Conservation (phyloP, 495 filamentous ascomycete species). For the Penicillium chermesinum region DNA sequence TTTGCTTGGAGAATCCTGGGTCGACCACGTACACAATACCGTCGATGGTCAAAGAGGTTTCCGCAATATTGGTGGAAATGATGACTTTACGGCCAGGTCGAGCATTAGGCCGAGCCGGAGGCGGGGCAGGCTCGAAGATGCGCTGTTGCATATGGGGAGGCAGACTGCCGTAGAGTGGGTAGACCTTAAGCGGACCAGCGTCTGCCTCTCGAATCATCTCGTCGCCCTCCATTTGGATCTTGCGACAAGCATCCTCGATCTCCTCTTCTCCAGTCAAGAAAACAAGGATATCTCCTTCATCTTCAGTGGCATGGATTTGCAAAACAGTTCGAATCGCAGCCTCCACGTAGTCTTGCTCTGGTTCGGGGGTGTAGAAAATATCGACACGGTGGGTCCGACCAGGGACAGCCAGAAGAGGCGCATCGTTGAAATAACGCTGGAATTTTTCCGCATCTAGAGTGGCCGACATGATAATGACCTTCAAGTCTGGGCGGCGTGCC, state of each 20-base stretch:
- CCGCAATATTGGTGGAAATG: conserved; percentile 95
- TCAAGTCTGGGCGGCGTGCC: conserved; percentile 72
- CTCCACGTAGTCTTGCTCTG: conserved; percentile 95
- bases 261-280: conserved; percentile 99
- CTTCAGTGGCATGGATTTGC: conserved; percentile 90
- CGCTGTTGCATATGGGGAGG: conserved; percentile 88
- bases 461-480: conserved; percentile 98
- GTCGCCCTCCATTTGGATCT: conserved; percentile 84
- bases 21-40: conserved; percentile 99
- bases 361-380: conserved; percentile 96
- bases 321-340: conserved; percentile 90
- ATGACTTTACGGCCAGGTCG: conserved; percentile 91
- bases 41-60: conserved; percentile 96
- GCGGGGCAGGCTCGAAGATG: conserved; percentile 88
- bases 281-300: conserved; percentile 89
- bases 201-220: conserved; percentile 87
- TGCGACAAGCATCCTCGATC: conserved; percentile 92
- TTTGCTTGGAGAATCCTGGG: conserved; percentile 98
- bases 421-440: conserved; percentile 94
- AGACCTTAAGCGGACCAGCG: conserved; percentile 82
- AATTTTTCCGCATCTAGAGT: conserved; percentile 97
- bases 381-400: conserved; percentile 95
- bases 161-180: conserved; percentile 90
- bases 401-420: conserved; percentile 88
- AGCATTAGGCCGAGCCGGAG: conserved; percentile 65